A percentile compares a stretch with the other conserved stretches of the same genome.
These are phyloP conservation scores for Magnaporthiopsis poae DNA, from an alignment of 2,329 filamentous ascomycete species.

Conservation along the genomic window DNA sequence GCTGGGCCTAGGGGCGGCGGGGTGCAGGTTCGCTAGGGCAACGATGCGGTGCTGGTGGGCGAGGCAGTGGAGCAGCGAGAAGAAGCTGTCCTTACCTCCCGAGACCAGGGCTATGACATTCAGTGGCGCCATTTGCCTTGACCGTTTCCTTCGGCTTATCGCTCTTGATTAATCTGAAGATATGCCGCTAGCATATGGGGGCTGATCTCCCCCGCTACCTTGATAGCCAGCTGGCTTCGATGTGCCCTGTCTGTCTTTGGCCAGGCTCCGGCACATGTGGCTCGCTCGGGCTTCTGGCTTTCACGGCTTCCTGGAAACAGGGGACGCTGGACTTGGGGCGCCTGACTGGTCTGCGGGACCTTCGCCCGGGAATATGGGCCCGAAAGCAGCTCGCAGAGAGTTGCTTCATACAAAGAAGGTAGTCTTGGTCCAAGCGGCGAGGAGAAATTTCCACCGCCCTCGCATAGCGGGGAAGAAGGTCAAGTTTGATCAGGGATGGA, in stretches of 20 bases:
- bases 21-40: conserved; percentile 81
- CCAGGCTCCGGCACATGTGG: neutral
- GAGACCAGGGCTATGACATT: conserved; percentile 89
- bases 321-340: neutral
- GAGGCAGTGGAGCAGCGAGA: conserved; percentile 80
- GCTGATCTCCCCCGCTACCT: neutral
- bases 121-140: conserved; percentile 22
- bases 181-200: neutral
- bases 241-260: neutral
- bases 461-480: neutral
- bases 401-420: too few species aligned
- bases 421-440: neutral
- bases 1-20: conserved; percentile 23
- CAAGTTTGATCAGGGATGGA: too few species aligned
- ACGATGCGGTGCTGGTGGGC: conserved; percentile 76
- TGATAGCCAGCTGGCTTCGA: neutral
- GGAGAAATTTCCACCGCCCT: neutral
- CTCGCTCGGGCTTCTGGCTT: neutral
- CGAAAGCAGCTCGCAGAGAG: too few species aligned
- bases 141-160: neutral
- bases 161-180: conserved; percentile 25
- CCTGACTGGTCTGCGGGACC: neutral
- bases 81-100: conserved; percentile 95
- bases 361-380: neutral
- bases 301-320: too few species aligned